phyloP scores from a whole-genome alignment of 1,284 basidiomycete species.

The Phellinidium pouzarii region DNA sequence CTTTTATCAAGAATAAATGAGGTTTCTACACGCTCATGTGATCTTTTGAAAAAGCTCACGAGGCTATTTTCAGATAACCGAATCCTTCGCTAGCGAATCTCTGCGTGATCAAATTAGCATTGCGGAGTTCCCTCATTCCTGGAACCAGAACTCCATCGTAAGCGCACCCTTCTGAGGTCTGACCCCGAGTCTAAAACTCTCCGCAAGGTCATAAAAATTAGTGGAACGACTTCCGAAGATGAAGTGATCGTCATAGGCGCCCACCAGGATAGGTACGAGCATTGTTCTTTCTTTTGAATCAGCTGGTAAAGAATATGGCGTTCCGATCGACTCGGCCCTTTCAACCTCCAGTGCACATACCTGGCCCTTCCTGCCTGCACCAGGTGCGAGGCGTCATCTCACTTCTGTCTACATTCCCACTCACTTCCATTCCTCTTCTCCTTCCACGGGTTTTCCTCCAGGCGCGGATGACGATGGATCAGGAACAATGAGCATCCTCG shows the following conservation, averaged over 20 bases:
- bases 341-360: constrained; percentile 58
- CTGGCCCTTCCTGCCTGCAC: constrained; percentile 85
- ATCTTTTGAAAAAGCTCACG: constrained; percentile 5
- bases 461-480: constrained; percentile 86
- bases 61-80: constrained; percentile 49
- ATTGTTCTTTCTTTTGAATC: constrained; percentile 17
- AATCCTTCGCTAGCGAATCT: constrained; percentile 47
- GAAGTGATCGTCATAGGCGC: constrained; percentile 70
- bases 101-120: constrained; percentile 57
- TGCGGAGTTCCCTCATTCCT: constrained; percentile 79
- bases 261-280: constrained; percentile 78
- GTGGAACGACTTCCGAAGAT: constrained; percentile 56
- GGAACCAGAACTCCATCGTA: constrained; percentile 90
- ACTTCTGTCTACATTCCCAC: constrained; percentile 17
- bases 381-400: constrained; percentile 44
- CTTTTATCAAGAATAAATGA: constrained; percentile 65
- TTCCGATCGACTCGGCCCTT: constrained; percentile 7
- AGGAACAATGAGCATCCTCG: constrained; percentile 88
- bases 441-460: constrained; percentile 14
- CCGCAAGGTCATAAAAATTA: constrained; percentile 55
- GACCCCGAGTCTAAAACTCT: neutral
- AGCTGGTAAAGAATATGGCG: constrained; percentile 18
- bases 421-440: constrained; percentile 10
- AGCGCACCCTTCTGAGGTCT: constrained; percentile 23
- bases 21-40: constrained; percentile 32